Conservation (phyloP, 139 green algal species). For the Bryopsis sp. region DNA sequence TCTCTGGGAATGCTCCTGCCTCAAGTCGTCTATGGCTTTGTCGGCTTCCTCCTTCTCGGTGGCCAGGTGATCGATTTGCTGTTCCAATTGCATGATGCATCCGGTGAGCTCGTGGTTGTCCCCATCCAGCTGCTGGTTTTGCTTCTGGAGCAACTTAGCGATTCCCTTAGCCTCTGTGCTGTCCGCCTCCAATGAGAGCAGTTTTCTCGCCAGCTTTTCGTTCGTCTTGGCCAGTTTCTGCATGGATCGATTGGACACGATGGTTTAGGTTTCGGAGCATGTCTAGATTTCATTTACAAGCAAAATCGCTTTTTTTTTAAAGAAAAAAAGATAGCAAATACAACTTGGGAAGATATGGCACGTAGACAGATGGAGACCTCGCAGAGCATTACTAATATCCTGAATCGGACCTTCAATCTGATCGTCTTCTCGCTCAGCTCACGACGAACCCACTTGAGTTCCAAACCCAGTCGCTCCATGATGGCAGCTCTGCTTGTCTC, state of each 20-base stretch:
- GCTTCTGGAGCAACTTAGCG: not conserved
- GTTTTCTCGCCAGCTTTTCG: slow-evolving; percentile 14
- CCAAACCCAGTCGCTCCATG: slow-evolving; percentile 11
- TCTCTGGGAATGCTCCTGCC: not conserved
- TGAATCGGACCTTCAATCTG: slow-evolving; percentile 10
- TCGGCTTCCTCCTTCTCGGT: not conserved
- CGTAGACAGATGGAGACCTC: no score
- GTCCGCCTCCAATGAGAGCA: slow-evolving; percentile 9
- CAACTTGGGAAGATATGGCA: no score
- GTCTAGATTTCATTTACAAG: no score
- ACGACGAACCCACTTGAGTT: slow-evolving; percentile 7
- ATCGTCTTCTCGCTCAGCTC: slow-evolving; percentile 15
- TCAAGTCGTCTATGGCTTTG: not conserved
- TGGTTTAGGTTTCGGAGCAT: no score
- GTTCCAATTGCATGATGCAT: slow-evolving; percentile 7
- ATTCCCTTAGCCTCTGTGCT: not conserved
- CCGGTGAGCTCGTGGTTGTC: slow-evolving; percentile 14
- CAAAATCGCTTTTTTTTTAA: no score
- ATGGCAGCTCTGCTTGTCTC: not conserved
- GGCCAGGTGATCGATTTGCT: slow-evolving; percentile 12
- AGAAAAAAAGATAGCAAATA: no score
- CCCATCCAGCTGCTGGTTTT: slow-evolving; percentile 8
- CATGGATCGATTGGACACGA: no score
- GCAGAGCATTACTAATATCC: no score
- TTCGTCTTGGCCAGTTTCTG: slow-evolving; percentile 19